Conservation (phyloP, 1,139 yeast genomes). For the Hyphopichia buzzinii region DNA sequence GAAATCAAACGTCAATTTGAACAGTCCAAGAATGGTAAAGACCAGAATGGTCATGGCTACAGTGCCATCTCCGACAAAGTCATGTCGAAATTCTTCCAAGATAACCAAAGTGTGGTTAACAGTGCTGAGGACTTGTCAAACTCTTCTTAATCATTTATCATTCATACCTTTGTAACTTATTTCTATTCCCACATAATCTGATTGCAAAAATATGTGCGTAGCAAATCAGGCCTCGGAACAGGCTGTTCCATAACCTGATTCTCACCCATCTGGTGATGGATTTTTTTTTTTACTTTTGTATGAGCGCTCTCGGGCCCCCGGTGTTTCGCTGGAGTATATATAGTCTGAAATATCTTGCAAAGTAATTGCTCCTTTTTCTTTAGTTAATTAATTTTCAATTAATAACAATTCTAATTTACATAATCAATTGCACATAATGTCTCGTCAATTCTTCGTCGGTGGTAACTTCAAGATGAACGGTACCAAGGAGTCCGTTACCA, state of each 20-base stretch:
- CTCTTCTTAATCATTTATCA: no score
- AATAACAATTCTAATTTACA: neutral
- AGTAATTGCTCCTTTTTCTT: neutral
- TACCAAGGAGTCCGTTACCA: conserved; percentile 77
- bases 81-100: conserved; percentile 20
- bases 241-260: conserved; percentile 9
- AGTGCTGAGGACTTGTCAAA: conserved; percentile 17
- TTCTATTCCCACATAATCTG: no score
- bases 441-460: conserved; percentile 95
- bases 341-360: neutral
- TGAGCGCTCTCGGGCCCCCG: neutral
- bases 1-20: conserved; percentile 34
- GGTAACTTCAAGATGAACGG: conserved; percentile 99
- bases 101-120: conserved; percentile 30
- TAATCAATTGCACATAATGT: conserved; percentile 31
- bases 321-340: neutral
- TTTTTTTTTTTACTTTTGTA: conserved; percentile 1
- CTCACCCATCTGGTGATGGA: conserved; percentile 6
- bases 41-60: conserved; percentile 5
- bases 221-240: conserved; percentile 11
- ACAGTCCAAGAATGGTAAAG: conserved; percentile 2
- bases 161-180: no score
- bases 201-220: neutral
- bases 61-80: conserved; percentile 14
- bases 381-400: neutral